Percentiles rank a stretch among this genome's conserved stretches.
These are phyloP conservation scores for Acacia crassicarpa DNA, from an alignment of 306 rosid species.

Conservation along the genomic window DNA sequence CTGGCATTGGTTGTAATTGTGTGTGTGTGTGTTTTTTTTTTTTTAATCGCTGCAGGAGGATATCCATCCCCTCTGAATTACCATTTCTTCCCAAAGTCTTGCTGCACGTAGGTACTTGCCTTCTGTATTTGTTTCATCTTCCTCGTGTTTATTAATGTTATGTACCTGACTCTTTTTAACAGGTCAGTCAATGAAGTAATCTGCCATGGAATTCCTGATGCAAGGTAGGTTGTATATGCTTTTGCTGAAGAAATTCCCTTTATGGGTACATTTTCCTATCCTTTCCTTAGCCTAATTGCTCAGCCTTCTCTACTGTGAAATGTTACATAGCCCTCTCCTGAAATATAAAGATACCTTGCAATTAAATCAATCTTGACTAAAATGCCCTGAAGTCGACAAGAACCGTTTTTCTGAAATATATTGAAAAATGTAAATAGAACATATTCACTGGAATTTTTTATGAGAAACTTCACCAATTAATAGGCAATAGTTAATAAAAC, in stretches of 20 bases:
- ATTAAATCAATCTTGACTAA: neutral
- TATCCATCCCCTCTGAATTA: slow-evolving; percentile 97
- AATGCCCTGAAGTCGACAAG: neutral
- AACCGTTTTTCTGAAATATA: neutral
- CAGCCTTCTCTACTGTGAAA: neutral
- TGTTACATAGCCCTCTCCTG: neutral
- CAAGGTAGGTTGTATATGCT: slow-evolving; percentile 50
- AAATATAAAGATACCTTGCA: neutral
- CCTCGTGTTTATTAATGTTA: slow-evolving; percentile 21
- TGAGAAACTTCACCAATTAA: neutral
- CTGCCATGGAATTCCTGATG: slow-evolving; percentile 99
- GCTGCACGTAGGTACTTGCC: slow-evolving; percentile 97
- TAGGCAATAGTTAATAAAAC: neutral
- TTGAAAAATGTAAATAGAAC: neutral
- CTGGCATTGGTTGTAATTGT: slow-evolving; percentile 16
- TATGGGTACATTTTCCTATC: neutral
- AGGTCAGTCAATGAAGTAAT: slow-evolving; percentile 97
- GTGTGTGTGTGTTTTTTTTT: neutral
- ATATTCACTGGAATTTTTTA: neutral
- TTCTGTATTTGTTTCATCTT: slow-evolving; percentile 29
- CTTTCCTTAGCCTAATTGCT: neutral
- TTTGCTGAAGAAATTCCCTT: neutral
- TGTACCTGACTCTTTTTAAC: slow-evolving; percentile 33
- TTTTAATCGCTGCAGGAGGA: slow-evolving; percentile 61
- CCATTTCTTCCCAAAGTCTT: slow-evolving; percentile 93